Percentiles rank a stretch among this genome's conserved stretches.
Evolutionary conservation across 23 red algal genomes (phyloP).

Genomic region (Pyropia haitanensis): DNA sequence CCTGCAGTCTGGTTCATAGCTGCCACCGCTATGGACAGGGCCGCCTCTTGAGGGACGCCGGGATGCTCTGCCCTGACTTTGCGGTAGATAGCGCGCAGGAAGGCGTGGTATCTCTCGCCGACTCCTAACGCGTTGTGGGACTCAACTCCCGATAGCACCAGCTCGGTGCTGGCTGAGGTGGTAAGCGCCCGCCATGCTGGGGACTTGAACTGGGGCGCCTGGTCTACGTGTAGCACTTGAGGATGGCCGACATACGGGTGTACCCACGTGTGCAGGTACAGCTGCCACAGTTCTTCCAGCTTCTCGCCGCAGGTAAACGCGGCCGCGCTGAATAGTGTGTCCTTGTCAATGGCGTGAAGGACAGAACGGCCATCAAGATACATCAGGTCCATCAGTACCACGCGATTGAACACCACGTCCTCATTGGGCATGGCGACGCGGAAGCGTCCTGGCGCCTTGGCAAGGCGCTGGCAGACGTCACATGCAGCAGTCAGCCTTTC

Average conservation of each 20-base stretch:
- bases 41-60: not conserved
- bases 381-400: slow-evolving; percentile 8
- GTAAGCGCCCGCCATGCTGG: not conserved
- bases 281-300: slow-evolving; percentile 1
- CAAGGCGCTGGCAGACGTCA: slow-evolving; percentile 19
- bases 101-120: slow-evolving; percentile 2
- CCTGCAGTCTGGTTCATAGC: slow-evolving; percentile 21
- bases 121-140: slow-evolving; percentile 5
- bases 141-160: not conserved
- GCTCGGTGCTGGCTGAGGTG: not conserved
- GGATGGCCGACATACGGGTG: slow-evolving; percentile 4
- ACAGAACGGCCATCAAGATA: not conserved
- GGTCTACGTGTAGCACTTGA: slow-evolving; percentile 2
- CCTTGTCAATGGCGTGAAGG: slow-evolving; percentile 8
- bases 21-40: not conserved
- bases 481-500: not conserved
- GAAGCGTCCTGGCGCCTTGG: slow-evolving; percentile 14
- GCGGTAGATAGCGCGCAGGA: slow-evolving; percentile 2
- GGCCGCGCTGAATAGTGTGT: slow-evolving; percentile 9
- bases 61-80: not conserved
- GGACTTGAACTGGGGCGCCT: slow-evolving; percentile 4
- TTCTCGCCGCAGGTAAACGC: not conserved
- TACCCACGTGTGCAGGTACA: not conserved
- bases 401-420: slow-evolving; percentile 11
- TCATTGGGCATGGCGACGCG: slow-evolving; percentile 2